Evolutionary conservation across 345 rosid genomes (phyloP).

Genomic region (Euphorbia tirucalli): DNA sequence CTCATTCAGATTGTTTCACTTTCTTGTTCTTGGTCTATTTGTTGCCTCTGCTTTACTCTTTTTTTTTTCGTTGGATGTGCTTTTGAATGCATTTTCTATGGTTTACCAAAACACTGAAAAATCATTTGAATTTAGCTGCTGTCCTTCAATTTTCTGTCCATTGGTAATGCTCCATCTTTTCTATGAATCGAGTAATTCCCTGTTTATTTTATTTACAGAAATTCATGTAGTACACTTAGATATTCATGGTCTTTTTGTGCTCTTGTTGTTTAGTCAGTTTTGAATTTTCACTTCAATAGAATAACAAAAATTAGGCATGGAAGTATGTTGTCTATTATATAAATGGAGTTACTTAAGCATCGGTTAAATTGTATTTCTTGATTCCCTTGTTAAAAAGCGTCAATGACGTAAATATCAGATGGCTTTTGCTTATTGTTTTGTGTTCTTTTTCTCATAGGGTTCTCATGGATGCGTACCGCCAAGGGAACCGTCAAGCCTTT

Average conservation of each 20-base stretch:
- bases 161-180: not conserved
- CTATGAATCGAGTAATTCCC: not conserved
- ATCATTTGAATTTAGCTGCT: not conserved
- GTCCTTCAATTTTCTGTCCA: not conserved
- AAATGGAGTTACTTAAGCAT: not conserved
- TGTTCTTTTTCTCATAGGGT: conserved; percentile 44
- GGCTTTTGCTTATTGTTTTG: not conserved
- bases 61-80: not conserved
- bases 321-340: not conserved
- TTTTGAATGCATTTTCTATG: too few relatives aligned
- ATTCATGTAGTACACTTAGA: not conserved
- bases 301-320: not conserved
- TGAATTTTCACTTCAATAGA: not conserved
- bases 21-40: not conserved
- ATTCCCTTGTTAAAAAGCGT: not conserved
- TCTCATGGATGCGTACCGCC: conserved; percentile 75
- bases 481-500: conserved; percentile 80
- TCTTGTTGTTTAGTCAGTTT: not conserved
- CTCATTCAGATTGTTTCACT: not conserved
- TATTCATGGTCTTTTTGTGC: not conserved
- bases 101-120: too few relatives aligned
- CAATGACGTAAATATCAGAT: not conserved
- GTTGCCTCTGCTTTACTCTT: not conserved
- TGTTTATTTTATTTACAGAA: not conserved
- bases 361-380: not conserved